Percentiles rank a stretch among this genome's conserved stretches.
phyloP scores from a whole-genome alignment of 495 filamentous ascomycete species.

The Aspergillus coremiiformis region DNA sequence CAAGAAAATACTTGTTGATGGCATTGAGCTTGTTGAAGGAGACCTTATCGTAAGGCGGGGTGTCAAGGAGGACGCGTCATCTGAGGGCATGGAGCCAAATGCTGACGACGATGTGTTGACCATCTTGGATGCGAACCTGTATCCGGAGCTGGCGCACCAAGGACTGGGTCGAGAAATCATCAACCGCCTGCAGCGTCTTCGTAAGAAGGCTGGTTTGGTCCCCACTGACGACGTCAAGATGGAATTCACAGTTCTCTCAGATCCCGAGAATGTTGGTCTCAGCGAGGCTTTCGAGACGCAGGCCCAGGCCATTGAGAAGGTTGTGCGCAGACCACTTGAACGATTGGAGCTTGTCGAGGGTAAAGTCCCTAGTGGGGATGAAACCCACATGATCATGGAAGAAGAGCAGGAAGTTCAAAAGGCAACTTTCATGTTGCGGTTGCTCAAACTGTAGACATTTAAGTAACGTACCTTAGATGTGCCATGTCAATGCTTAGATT shows the following conservation, averaged over 20 bases:
- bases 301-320: slow-evolving; percentile 63
- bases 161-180: slow-evolving; percentile 75
- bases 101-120: slow-evolving; percentile 76
- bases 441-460: slow-evolving; percentile 61
- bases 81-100: slow-evolving; percentile 71
- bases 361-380: slow-evolving; percentile 48
- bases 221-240: slow-evolving; percentile 82
- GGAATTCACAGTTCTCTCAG: slow-evolving; percentile 67
- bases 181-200: slow-evolving; percentile 71
- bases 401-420: slow-evolving; percentile 89
- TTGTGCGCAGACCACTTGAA: slow-evolving; percentile 70
- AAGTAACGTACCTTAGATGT: neutral
- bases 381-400: slow-evolving; percentile 62
- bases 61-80: slow-evolving; percentile 58
- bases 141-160: slow-evolving; percentile 68
- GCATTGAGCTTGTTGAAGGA: slow-evolving; percentile 69
- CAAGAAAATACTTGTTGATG: slow-evolving; percentile 70
- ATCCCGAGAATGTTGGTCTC: slow-evolving; percentile 73
- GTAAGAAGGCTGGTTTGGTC: slow-evolving; percentile 74
- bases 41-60: slow-evolving; percentile 81
- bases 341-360: slow-evolving; percentile 59
- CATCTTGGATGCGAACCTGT: slow-evolving; percentile 66
- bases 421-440: slow-evolving; percentile 73
- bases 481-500: neutral
- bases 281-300: slow-evolving; percentile 66